Percentiles rank a stretch among this genome's conserved stretches.
Evolutionary conservation across 305 asterid genomes (phyloP).

Genomic region (Fraxinus dipetala): DNA sequence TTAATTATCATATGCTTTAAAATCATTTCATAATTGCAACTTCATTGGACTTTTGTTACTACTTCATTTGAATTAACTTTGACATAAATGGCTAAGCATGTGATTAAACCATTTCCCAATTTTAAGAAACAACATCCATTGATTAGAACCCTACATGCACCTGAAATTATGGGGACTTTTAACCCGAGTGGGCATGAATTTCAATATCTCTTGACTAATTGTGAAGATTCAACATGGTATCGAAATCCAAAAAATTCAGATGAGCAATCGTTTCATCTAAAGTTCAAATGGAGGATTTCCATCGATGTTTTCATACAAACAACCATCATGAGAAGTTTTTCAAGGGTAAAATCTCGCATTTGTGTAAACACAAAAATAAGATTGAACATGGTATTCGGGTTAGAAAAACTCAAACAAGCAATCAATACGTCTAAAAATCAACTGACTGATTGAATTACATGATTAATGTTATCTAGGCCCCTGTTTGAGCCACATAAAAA

Average conservation of each 20-base stretch:
- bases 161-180: not conserved
- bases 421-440: not conserved
- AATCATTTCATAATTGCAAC: not conserved
- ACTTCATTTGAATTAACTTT: not conserved
- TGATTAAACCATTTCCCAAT: not conserved
- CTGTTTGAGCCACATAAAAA: no score
- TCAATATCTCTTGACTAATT: not conserved
- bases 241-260: not conserved
- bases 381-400: not conserved
- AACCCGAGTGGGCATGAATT: not conserved
- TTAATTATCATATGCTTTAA: conserved; percentile 1
- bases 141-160: not conserved
- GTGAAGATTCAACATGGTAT: not conserved
- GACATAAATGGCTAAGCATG: not conserved
- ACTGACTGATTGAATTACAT: no score
- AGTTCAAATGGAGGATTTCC: not conserved
- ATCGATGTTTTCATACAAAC: not conserved
- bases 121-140: not conserved
- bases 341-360: not conserved
- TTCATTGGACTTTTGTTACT: not conserved
- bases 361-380: no score
- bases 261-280: not conserved
- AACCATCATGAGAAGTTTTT: not conserved
- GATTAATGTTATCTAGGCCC: no score
- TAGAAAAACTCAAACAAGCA: not conserved